A percentile compares a stretch with the other conserved stretches of the same genome.
These are phyloP conservation scores for Fusarium coicis DNA, from an alignment of 2,329 filamentous ascomycete species.

Conservation along the genomic window DNA sequence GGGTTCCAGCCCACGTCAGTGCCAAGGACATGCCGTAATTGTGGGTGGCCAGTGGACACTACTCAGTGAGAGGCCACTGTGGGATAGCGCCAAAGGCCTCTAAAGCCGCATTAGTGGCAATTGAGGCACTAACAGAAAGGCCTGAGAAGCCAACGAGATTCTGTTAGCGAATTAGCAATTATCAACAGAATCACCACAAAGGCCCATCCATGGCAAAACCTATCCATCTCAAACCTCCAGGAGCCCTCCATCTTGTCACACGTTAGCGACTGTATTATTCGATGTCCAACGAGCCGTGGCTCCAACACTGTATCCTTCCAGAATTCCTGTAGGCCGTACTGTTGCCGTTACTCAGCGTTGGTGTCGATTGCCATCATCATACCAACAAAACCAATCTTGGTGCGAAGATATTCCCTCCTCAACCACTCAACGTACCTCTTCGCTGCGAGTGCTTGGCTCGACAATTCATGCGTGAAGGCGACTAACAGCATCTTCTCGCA, in stretches of 20 bases:
- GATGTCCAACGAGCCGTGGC: conserved; percentile 35
- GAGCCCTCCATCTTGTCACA: conserved; percentile 42
- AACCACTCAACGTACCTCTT: conserved; percentile 24
- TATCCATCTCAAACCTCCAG: conserved; percentile 45
- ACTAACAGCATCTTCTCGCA: conserved; percentile 35
- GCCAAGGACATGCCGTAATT: conserved; percentile 39
- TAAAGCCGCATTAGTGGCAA: conserved; percentile 12
- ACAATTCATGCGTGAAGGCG: conserved; percentile 33
- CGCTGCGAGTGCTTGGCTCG: conserved; percentile 25
- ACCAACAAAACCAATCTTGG: conserved; percentile 20
- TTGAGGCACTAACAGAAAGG: background rate
- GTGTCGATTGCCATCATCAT: conserved; percentile 29
- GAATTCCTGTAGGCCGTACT: conserved; percentile 24
- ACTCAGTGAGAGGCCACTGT: conserved; percentile 28
- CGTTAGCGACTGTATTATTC: conserved; percentile 33
- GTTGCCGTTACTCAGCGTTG: conserved; percentile 20
- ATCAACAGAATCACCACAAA: conserved; percentile 27
- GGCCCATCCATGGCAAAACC: conserved; percentile 43
- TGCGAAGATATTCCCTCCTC: conserved; percentile 34
- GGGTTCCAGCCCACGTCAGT: conserved; percentile 34
- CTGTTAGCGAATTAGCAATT: conserved; percentile 3
- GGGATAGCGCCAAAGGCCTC: conserved; percentile 13
- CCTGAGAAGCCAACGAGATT: too few relatives aligned
- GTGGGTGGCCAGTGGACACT: conserved; percentile 22
- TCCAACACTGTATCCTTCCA: conserved; percentile 35